These are phyloP conservation scores for Monilinia laxa DNA, from an alignment of 2,329 filamentous ascomycete species.

Conservation along the genomic window DNA sequence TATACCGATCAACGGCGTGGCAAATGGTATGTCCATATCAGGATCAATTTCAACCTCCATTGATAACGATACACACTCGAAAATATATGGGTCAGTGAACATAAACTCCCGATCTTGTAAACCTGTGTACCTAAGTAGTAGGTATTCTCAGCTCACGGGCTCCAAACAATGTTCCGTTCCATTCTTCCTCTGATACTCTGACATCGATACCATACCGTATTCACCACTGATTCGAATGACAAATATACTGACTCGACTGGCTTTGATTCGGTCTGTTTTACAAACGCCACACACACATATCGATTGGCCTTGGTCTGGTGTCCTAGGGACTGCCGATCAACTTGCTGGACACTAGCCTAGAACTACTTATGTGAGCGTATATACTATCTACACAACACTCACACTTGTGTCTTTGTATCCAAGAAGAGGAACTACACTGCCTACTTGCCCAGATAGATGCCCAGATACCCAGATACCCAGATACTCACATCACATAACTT, in stretches of 20 bases:
- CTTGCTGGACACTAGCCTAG: background rate
- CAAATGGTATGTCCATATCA: background rate
- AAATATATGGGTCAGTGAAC: background rate
- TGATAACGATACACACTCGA: conserved; percentile 12
- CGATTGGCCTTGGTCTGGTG: background rate
- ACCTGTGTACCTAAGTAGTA: background rate
- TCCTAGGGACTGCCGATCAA: conserved; percentile 4
- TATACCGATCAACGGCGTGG: background rate
- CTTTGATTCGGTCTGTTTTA: conserved; percentile 8
- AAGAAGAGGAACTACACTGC: background rate
- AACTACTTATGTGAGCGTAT: background rate
- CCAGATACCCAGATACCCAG: background rate
- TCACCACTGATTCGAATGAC: background rate
- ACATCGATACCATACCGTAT: background rate
- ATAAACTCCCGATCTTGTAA: background rate
- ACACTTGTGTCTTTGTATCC: background rate
- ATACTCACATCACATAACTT: no score
- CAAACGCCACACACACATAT: conserved; percentile 10
- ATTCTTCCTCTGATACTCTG: background rate
- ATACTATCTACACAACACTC: background rate
- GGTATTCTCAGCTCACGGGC: conserved; percentile 5
- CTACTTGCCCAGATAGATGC: background rate
- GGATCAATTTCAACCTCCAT: background rate
- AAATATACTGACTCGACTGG: background rate
- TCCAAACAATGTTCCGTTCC: background rate